These are phyloP conservation scores for Lodderomyces margitis DNA, from an alignment of 1,139 yeast genomes.

Conservation along the genomic window DNA sequence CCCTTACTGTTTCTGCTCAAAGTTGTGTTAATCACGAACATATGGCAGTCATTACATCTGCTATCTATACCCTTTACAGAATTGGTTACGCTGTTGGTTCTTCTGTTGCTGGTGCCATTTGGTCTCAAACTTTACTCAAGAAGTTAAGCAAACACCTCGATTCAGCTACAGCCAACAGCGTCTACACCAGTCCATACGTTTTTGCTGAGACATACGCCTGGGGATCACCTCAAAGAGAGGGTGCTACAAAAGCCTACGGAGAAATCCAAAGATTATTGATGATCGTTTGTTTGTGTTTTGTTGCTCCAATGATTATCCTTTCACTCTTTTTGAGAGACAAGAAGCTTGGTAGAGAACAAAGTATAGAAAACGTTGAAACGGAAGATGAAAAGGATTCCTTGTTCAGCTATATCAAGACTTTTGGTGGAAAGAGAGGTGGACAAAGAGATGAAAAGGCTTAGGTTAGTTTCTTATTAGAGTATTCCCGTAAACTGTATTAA, in stretches of 20 bases:
- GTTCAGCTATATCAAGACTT: constrained; percentile 4
- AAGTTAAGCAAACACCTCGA: constrained; percentile 19
- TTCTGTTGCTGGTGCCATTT: constrained; percentile 38
- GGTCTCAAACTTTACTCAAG: constrained; percentile 27
- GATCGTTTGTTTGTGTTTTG: constrained; percentile 30
- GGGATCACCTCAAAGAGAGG: constrained; percentile 33
- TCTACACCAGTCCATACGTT: constrained; percentile 29
- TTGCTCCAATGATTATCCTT: constrained; percentile 31
- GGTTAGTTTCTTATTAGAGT: constrained; percentile 15
- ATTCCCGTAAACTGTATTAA: background rate
- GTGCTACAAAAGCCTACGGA: constrained; percentile 32
- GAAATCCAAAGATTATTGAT: constrained; percentile 33
- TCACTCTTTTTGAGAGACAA: constrained; percentile 36
- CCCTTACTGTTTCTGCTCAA: constrained; percentile 33
- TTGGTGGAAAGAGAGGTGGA: constrained; percentile 6
- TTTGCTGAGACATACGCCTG: constrained; percentile 28
- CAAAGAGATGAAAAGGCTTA: constrained; percentile 6
- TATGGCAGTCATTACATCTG: constrained; percentile 36
- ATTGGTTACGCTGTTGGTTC: constrained; percentile 37
- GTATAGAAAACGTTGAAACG: constrained; percentile 15
- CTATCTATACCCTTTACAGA: constrained; percentile 33
- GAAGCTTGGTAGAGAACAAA: constrained; percentile 26
- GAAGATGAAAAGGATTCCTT: constrained; percentile 12
- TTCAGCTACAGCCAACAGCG: constrained; percentile 24
- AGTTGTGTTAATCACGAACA: constrained; percentile 36